phyloP scores from a whole-genome alignment of 306 rosid species.

The Medicago arabica region DNA sequence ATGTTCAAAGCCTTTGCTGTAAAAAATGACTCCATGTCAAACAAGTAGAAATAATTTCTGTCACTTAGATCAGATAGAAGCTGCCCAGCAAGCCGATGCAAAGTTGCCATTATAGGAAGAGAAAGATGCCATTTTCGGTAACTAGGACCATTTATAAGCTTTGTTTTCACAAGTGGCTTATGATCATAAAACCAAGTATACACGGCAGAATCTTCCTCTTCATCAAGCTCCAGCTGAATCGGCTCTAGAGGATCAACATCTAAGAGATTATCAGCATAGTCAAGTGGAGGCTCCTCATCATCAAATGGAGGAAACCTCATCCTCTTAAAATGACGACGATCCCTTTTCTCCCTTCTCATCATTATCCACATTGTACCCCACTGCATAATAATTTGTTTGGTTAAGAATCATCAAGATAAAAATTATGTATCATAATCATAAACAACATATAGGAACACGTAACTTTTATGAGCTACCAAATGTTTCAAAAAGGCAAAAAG shows the following conservation, averaged over 20 bases:
- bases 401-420: conserved; percentile 13
- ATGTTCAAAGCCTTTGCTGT: conserved; percentile 98
- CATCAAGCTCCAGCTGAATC: conserved; percentile 94
- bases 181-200: conserved; percentile 98
- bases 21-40: conserved; percentile 99
- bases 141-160: conserved; percentile 97
- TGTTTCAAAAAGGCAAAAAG: neutral
- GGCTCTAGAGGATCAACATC: conserved; percentile 99
- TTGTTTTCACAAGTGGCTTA: conserved; percentile 95
- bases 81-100: conserved; percentile 98
- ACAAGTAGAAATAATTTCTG: conserved; percentile 94
- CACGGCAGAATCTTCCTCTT: conserved; percentile 99
- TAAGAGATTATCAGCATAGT: conserved; percentile 94
- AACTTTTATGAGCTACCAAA: too few relatives aligned
- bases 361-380: conserved; percentile 99
- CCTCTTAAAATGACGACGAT: conserved; percentile 96
- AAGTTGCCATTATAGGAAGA: conserved; percentile 98
- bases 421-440: neutral
- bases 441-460: neutral
- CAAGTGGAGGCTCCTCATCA: conserved; percentile 98
- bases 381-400: conserved; percentile 47
- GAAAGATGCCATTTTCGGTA: conserved; percentile 99
- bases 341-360: conserved; percentile 99
- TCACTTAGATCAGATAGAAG: conserved; percentile 94
- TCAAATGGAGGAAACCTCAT: conserved; percentile 99